Percentiles rank a stretch among this genome's conserved stretches.
Evolutionary conservation across 1,284 basidiomycete genomes (phyloP).

Genomic region (Sanghuangporus sanghuang): DNA sequence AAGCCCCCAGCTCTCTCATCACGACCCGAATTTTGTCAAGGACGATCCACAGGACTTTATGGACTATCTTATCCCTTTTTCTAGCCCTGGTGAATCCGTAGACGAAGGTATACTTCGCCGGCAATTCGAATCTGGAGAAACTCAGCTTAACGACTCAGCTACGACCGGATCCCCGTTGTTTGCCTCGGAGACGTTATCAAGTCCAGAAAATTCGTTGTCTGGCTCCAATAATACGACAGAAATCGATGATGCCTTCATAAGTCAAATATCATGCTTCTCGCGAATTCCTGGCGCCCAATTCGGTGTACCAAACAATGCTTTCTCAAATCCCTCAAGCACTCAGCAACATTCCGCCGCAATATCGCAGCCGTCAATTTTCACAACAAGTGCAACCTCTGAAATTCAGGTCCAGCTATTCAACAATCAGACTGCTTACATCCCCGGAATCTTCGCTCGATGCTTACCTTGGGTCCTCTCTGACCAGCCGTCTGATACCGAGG

Average conservation of each 20-base stretch:
- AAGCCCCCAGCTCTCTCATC: background rate
- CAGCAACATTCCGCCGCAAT: background rate
- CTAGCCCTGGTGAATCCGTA: background rate
- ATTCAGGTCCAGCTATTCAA: background rate
- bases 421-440: background rate
- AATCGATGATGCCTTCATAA: background rate
- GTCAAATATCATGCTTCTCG: background rate
- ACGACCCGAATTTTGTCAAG: background rate
- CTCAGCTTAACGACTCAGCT: background rate
- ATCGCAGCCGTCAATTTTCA: background rate
- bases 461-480: background rate
- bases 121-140: background rate
- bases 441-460: background rate
- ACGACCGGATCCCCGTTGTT: background rate
- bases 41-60: background rate
- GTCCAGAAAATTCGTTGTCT: background rate
- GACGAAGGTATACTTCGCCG: background rate
- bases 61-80: slow-evolving; percentile 1
- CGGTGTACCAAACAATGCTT: background rate
- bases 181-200: background rate
- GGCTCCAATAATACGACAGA: background rate
- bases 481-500: background rate
- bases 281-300: background rate
- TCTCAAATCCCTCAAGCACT: background rate
- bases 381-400: background rate